Percentiles rank a stretch among this genome's conserved stretches.
Evolutionary conservation across 441 rosid species (phyloP).

Genomic region (Brassica hybrid): DNA sequence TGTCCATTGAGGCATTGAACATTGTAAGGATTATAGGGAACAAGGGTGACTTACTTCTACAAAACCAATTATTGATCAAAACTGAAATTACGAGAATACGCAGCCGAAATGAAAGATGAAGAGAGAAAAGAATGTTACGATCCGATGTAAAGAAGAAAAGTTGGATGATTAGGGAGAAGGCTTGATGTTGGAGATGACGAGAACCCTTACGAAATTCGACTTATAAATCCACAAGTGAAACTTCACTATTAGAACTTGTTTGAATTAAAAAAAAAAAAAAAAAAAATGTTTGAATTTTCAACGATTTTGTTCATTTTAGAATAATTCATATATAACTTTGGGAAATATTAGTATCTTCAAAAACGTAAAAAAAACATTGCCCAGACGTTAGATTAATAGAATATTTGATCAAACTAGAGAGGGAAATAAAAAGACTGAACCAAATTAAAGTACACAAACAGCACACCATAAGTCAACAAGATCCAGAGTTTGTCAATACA

Average conservation of each 20-base stretch:
- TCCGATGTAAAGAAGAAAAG: background rate
- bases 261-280: no score
- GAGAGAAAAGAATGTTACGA: no score
- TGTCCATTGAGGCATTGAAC: background rate
- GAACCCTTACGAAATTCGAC: background rate
- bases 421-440: background rate
- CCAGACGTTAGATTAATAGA: background rate
- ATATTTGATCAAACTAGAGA: background rate
- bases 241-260: no score
- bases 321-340: no score
- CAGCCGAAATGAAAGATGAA: background rate
- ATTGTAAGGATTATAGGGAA: background rate
- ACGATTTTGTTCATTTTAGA: no score
- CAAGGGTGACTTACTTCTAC: background rate
- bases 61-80: background rate
- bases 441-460: slow-evolving; percentile 7
- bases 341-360: background rate
- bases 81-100: background rate
- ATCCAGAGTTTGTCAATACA: slow-evolving; percentile 17
- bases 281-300: no score
- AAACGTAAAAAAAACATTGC: background rate
- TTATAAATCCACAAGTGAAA: no score
- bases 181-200: background rate
- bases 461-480: slow-evolving; percentile 13
- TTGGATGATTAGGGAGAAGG: background rate